phyloP scores from a whole-genome alignment of 169 alveolate genomes.

The Plasmodium yoelii region DNA sequence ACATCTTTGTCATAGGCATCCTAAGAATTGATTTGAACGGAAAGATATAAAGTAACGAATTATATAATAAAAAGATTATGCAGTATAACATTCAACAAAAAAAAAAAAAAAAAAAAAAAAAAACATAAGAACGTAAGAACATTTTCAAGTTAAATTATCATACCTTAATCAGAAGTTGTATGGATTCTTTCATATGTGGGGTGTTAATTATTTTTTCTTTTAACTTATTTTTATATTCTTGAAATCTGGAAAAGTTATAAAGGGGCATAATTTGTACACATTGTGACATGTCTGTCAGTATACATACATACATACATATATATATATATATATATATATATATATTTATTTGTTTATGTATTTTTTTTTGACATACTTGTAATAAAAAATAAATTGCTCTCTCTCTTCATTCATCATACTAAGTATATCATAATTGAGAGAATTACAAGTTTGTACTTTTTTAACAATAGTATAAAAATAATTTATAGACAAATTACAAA shows the following conservation, averaged over 20 bases:
- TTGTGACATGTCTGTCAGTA: not conserved
- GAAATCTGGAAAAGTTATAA: constrained; percentile 14
- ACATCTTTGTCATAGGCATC: constrained; percentile 17
- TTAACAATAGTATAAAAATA: constrained; percentile 42
- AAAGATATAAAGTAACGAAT: too few species aligned
- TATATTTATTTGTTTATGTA: not conserved
- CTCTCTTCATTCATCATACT: constrained; percentile 48
- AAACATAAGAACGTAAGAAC: not conserved
- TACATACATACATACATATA: too few species aligned
- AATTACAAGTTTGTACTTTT: constrained; percentile 9
- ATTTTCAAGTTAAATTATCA: not conserved
- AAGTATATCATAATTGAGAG: constrained; percentile 25
- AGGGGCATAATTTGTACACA: not conserved
- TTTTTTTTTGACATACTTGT: constrained; percentile 17
- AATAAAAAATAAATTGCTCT: constrained; percentile 49
- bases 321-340: not conserved
- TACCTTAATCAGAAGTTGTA: constrained; percentile 28
- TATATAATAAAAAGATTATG: too few species aligned
- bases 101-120: not conserved
- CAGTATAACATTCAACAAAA: not conserved
- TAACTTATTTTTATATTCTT: constrained; percentile 26
- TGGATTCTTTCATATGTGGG: constrained; percentile 21
- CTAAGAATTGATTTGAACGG: not conserved
- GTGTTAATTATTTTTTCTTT: constrained; percentile 28
- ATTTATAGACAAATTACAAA: constrained; percentile 63